These are phyloP conservation scores for Bretziella fagacearum DNA, from an alignment of 2,329 filamentous ascomycete genomes.

Conservation along the genomic window DNA sequence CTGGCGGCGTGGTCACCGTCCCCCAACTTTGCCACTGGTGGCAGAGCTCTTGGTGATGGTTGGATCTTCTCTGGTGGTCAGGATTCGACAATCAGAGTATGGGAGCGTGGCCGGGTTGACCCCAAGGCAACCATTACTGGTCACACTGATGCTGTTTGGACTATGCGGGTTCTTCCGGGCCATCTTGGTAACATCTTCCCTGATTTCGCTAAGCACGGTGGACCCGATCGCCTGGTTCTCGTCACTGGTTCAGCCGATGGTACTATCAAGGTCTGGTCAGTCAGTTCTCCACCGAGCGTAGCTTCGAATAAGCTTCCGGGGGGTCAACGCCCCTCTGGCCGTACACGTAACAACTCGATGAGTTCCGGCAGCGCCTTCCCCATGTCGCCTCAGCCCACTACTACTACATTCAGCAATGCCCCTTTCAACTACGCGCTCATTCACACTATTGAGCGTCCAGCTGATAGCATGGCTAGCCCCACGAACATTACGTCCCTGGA, in stretches of 20 bases:
- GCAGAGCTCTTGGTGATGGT: slow-evolving; percentile 74
- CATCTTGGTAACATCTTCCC: slow-evolving; percentile 71
- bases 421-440: slow-evolving; percentile 80
- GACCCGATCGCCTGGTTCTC: slow-evolving; percentile 71
- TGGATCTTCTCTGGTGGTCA: slow-evolving; percentile 98
- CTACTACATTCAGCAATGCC: slow-evolving; percentile 61
- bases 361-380: slow-evolving; percentile 87
- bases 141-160: slow-evolving; percentile 92
- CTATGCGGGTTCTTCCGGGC: slow-evolving; percentile 76
- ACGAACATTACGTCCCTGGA: slow-evolving; percentile 90
- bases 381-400: slow-evolving; percentile 63
- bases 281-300: slow-evolving; percentile 75
- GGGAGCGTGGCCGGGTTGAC: slow-evolving; percentile 87
- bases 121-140: slow-evolving; percentile 89
- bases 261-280: slow-evolving; percentile 81
- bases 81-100: slow-evolving; percentile 81
- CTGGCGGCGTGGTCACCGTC: slow-evolving; percentile 75
- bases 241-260: slow-evolving; percentile 85
- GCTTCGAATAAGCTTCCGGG: slow-evolving; percentile 53
- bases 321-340: slow-evolving; percentile 36
- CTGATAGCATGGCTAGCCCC: slow-evolving; percentile 37
- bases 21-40: slow-evolving; percentile 76
- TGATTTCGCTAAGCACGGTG: slow-evolving; percentile 54
- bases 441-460: slow-evolving; percentile 61
- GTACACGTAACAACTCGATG: slow-evolving; percentile 78